A percentile compares a stretch with the other conserved stretches of the same genome.
Conservation (phyloP, 495 filamentous ascomycete genomes). For the Aspergillus asperescens region DNA sequence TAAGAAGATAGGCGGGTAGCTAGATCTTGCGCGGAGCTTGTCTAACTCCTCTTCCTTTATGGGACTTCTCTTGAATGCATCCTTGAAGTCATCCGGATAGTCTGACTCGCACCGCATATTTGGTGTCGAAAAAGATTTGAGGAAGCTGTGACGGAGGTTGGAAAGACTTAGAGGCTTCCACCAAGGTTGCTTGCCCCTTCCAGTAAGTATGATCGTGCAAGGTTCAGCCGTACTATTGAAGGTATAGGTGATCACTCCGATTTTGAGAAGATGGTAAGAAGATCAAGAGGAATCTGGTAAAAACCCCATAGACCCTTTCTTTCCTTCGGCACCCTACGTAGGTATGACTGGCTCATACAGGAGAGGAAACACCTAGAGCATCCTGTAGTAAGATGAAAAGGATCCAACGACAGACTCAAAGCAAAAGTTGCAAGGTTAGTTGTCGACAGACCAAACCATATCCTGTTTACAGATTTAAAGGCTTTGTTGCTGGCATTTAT, state of each 20-base stretch:
- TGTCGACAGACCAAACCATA: neutral
- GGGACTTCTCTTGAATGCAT: conserved; percentile 16
- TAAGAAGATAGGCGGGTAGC: conserved; percentile 22
- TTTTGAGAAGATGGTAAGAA: no score
- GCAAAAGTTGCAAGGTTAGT: neutral
- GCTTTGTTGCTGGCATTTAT: neutral
- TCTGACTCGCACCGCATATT: conserved; percentile 16
- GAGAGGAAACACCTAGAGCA: neutral
- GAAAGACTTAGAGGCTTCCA: no score
- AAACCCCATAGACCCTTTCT: no score
- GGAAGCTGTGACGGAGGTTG: no score
- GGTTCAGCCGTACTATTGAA: no score
- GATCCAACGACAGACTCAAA: no score
- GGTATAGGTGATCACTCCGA: no score
- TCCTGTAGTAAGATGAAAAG: neutral
- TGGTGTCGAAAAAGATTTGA: neutral
- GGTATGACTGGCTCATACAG: no score
- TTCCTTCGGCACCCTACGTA: no score
- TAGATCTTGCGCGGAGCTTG: conserved; percentile 11
- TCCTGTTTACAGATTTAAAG: neutral
- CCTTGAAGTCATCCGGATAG: conserved; percentile 21
- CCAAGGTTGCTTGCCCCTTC: no score
- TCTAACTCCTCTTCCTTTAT: conserved; percentile 12
- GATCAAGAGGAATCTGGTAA: no score
- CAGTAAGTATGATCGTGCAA: no score